Conservation (phyloP, 1,284 basidiomycete genomes). For the Tylopilus orsonianus region DNA sequence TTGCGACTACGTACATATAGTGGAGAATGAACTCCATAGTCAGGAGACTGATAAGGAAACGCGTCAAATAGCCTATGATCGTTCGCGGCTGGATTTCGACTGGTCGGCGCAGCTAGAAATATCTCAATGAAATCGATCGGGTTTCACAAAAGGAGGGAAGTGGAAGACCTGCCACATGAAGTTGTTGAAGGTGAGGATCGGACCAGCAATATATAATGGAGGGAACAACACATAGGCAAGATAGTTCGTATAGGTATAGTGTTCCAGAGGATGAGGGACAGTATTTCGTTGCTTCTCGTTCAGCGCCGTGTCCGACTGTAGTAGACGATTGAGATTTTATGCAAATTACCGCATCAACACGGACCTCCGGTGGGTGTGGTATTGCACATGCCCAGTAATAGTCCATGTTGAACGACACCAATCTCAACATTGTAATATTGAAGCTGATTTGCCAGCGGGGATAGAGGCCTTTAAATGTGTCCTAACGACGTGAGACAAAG, state of each 20-base stretch:
- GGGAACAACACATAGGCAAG: conserved; percentile 84
- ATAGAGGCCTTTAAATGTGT: conserved; percentile 66
- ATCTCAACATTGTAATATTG: conserved; percentile 95
- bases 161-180: conserved; percentile 83
- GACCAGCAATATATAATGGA: conserved; percentile 94
- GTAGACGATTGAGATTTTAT: conserved; percentile 12
- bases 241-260: conserved; percentile 61
- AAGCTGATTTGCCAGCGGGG: conserved; percentile 94
- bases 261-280: conserved; percentile 43
- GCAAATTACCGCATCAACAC: conserved; percentile 18
- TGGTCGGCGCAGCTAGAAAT: conserved; percentile 55
- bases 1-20: conserved; percentile 95
- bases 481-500: conserved; percentile 45
- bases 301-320: conserved; percentile 37
- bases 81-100: conserved; percentile 37
- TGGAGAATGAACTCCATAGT: conserved; percentile 94
- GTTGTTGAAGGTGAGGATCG: conserved; percentile 96
- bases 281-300: conserved; percentile 60
- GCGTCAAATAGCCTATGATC: conserved; percentile 59
- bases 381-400: conserved; percentile 76
- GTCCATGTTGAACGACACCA: conserved; percentile 93
- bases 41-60: conserved; percentile 61
- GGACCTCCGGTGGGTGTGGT: conserved; percentile 43
- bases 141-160: not conserved
- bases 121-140: not conserved